Evolutionary conservation across 106 monocot species (phyloP).

Genomic region (Apostasia shenzhenica): DNA sequence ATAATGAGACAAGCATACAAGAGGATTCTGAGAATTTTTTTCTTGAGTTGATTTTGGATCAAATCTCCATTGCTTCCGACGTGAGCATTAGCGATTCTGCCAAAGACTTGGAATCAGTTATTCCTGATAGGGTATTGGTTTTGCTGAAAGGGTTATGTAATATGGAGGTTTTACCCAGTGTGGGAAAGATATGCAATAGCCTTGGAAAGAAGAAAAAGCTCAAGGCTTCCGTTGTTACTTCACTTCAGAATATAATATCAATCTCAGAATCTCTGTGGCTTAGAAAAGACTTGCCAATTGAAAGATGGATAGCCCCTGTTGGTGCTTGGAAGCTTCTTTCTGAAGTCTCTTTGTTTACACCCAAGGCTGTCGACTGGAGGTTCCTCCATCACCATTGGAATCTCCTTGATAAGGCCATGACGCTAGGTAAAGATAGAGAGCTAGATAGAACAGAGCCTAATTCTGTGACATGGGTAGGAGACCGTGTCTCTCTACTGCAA

Average conservation of each 20-base stretch:
- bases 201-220: constrained; percentile 95
- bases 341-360: constrained; percentile 63
- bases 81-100: constrained; percentile 11
- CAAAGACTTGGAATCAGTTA: constrained; percentile 29
- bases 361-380: constrained; percentile 75
- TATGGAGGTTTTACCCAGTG: constrained; percentile 59
- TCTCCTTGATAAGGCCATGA: constrained; percentile 57
- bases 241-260: constrained; percentile 80
- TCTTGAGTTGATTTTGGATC: constrained; percentile 84
- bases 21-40: constrained; percentile 95
- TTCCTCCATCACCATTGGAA: constrained; percentile 96
- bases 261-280: constrained; percentile 63
- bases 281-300: constrained; percentile 46
- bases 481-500: constrained; percentile 75
- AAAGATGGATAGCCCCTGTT: constrained; percentile 77
- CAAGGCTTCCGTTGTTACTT: constrained; percentile 43
- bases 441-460: constrained; percentile 25
- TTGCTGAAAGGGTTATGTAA: constrained; percentile 65
- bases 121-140: constrained; percentile 48
- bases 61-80: constrained; percentile 40
- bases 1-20: constrained; percentile 89
- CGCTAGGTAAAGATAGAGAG: constrained; percentile 16
- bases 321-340: constrained; percentile 92
- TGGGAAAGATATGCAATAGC: constrained; percentile 76
- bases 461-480: constrained; percentile 63